Evolutionary conservation across 352 stramenopile genomes (phyloP), one percentile per base, ranked within the genome.

Genomic region (Phytophthora tubulina): DNA sequence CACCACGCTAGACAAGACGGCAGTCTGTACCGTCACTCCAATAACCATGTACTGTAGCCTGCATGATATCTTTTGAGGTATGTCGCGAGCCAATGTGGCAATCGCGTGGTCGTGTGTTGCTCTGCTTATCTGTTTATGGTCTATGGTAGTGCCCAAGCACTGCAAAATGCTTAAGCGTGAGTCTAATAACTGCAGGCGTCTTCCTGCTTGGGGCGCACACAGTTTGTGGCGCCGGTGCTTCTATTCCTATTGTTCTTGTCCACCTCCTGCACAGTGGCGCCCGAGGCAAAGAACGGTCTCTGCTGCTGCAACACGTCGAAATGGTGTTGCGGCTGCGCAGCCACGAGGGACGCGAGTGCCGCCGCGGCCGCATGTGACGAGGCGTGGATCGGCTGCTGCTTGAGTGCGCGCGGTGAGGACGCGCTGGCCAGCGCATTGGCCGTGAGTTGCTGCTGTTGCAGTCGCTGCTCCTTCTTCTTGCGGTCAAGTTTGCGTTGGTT

Each of bases 401-500:
- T 58, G 6, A 50, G 21, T 15, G 49, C 9, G 33, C 39, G 52
- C 41, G 55, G 55, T 45, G 57, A 65, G 21, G 58, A 57, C 21
- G 13, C 33, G 17, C 14, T 52, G 15, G 72, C 72, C 39, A 83
- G 44, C 15, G 71, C 68, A 21, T 56, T 35, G 6, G 70, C 70
- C 51, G 74, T 66, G 7, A 75, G 72, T 65, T 87, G 78, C 46
- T 84, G 78, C 46, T 80, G 73, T 21, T 82, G 75, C 49, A 82
- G 61, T 0, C 85, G 76, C 53, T 86, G 84, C 62, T 85, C 82
- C 62, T 90, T 94, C 72, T 93, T 95, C 84, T 93, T 95, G 60
- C 85, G 84, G 73, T 95, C 87, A 10, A 95, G 67, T 57, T 95
- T 95, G 42, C 87, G 84, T 74, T 95, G 87, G 72, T 93, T 95